Conservation (phyloP, 306 rosid genomes). For the Gastrolobium villosum region DNA sequence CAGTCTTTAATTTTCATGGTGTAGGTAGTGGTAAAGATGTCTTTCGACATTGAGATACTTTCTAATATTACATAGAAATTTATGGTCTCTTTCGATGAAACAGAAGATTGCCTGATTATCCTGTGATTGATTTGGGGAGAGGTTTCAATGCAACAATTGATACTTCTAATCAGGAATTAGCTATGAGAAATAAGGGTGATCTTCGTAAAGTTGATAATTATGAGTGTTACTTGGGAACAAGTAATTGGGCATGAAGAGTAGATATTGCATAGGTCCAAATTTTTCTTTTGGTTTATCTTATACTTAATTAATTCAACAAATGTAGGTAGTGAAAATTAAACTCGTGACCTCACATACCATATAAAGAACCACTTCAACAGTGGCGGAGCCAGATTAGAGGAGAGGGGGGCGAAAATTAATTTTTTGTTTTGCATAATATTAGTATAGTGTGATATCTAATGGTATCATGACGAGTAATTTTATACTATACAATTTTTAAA, state of each 20-base stretch:
- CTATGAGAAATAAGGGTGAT: conserved; percentile 53
- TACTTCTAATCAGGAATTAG: conserved; percentile 45
- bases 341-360: too few species aligned
- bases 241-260: conserved; percentile 85
- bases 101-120: conserved; percentile 86
- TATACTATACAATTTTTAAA: too few species aligned
- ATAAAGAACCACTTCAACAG: conserved; percentile 60
- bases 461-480: too few species aligned
- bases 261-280: too few species aligned
- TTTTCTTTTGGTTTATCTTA: too few species aligned
- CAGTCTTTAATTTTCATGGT: neutral
- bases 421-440: too few species aligned
- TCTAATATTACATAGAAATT: neutral
- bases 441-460: too few species aligned
- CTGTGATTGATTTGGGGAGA: conserved; percentile 69
- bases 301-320: too few species aligned
- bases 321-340: too few species aligned
- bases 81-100: conserved; percentile 41
- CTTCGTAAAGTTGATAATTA: too few species aligned
- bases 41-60: neutral
- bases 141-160: conserved; percentile 68
- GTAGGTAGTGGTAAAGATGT: neutral
- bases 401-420: too few species aligned
- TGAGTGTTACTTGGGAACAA: conserved; percentile 70
- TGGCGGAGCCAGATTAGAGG: too few species aligned